Evolutionary conservation across 345 rosid genomes (phyloP).

Genomic region (Stellera chamaejasme): DNA sequence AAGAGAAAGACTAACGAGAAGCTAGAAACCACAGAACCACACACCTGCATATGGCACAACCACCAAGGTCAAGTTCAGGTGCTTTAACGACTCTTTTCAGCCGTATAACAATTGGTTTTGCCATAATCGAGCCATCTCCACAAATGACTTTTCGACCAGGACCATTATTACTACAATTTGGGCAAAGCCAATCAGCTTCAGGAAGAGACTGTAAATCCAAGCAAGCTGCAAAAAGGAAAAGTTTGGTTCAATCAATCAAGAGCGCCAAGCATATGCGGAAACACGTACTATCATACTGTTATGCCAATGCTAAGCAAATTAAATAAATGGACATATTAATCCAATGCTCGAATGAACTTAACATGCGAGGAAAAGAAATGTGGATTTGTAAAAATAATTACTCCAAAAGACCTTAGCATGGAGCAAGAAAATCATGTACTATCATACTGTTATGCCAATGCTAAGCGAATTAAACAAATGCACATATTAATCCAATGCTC

Average conservation of each 20-base stretch:
- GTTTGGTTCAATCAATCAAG: neutral
- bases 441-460: no score
- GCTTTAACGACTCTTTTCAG: slow-evolving; percentile 60
- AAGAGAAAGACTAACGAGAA: neutral
- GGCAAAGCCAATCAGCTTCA: slow-evolving; percentile 72
- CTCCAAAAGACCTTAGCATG: no score
- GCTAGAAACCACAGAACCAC: slow-evolving; percentile 7
- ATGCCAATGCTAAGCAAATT: no score
- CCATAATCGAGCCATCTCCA: slow-evolving; percentile 27
- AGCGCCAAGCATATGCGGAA: no score
- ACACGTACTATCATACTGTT: no score
- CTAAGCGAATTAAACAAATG: no score
- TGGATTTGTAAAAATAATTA: no score
- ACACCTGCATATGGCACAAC: slow-evolving; percentile 94
- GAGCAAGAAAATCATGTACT: no score
- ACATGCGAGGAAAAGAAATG: no score
- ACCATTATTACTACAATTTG: slow-evolving; percentile 51
- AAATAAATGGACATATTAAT: no score
- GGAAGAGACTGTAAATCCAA: slow-evolving; percentile 56
- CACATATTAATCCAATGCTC: no score
- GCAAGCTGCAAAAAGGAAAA: slow-evolving; percentile 61
- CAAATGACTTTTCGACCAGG: slow-evolving; percentile 31
- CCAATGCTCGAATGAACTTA: no score
- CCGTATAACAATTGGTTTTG: slow-evolving; percentile 51
- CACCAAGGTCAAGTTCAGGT: slow-evolving; percentile 78